Base-by-base conservation (phyloP, 1,139 yeast genomes). In the Yamadazyma diddensiae region DNA sequence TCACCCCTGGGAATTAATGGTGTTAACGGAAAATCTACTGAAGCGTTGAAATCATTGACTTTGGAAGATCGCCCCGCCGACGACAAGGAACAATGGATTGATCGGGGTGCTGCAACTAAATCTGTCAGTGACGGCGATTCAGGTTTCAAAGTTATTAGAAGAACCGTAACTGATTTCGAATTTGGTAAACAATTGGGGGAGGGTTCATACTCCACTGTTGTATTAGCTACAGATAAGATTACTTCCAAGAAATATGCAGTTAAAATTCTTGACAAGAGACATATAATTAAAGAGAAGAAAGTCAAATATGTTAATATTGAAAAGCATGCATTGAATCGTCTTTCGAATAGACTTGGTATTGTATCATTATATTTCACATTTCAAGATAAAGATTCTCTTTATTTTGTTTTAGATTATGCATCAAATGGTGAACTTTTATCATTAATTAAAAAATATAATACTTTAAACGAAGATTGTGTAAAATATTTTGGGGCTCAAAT, bases 271-370 rank as follows among this genome's bases (percentile, higher is more conserved):
- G 94, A 94, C 45, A 94, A 94, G 59, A 74, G 88, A 26, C 98
- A 94, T 59, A 94, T 92, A 39, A 92, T 92, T 47, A 83, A 86
- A 56, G 99, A 92, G 59, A 85, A 85, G 54, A 92, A 92, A 57
- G 94, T 90, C 47, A 92, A 94, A 58, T 94, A 92, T 52, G 98
- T 92, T 38, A 90, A 90, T 52, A 92, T 94, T 38, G 98, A 94
- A 57, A 92, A 92, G 57, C 87, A 87, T 50, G 92, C 97, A 2
- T 67, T 94, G 47, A 88, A 90, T 54, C 62, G 94, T 26, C 66
- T 92, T 36, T 92, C 90, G 19, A 80, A 82, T 41, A 40, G 70
- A 28, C 50, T 56, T 27, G 98, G 98, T 1, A 77, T 92, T 28
- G 88, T 92, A 15, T 80, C 92, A 12, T 68, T 92, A 29, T 86